A percentile compares a stretch with the other conserved stretches of the same genome.
These are phyloP conservation scores for Arthrobotrys conoides DNA, from an alignment of 2,329 filamentous ascomycete species.

Conservation along the genomic window DNA sequence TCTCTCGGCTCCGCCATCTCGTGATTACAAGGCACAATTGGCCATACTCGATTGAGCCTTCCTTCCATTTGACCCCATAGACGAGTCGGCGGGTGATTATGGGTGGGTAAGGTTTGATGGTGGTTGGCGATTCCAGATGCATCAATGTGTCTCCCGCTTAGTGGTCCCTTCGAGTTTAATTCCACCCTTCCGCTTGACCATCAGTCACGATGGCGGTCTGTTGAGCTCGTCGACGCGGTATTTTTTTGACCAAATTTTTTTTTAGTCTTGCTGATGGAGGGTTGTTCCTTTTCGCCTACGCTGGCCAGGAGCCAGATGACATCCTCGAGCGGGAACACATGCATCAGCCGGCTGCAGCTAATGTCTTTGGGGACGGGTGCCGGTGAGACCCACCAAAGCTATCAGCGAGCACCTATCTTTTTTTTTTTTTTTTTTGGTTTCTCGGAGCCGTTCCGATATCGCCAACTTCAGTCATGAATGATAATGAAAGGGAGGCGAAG, in stretches of 20 bases:
- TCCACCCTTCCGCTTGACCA: conserved; percentile 38
- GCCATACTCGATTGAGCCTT: conserved; percentile 12
- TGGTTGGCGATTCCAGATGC: conserved; percentile 29
- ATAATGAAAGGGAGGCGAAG: conserved; percentile 9
- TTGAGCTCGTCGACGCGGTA: conserved; percentile 35
- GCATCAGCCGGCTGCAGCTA: conserved; percentile 60
- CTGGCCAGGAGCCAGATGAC: conserved; percentile 51
- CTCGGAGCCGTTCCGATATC: conserved; percentile 16
- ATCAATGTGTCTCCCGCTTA: conserved; percentile 53
- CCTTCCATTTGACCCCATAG: neutral
- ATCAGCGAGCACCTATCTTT: neutral
- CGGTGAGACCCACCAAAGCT: conserved; percentile 38
- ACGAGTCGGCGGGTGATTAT: neutral
- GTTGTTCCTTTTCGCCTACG: conserved; percentile 35
- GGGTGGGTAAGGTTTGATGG: neutral
- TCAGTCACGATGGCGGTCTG: conserved; percentile 49
- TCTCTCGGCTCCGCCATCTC: conserved; percentile 53
- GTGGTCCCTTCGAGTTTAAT: conserved; percentile 26
- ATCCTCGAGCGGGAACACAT: conserved; percentile 61
- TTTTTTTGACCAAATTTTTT: conserved; percentile 20
- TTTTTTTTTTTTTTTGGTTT: neutral
- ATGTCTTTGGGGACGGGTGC: conserved; percentile 54
- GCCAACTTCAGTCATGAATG: neutral
- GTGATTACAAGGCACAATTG: conserved; percentile 59
- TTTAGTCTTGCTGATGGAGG: neutral